Conservation (phyloP, 2,329 filamentous ascomycete genomes). For the Ceratocystis alfenasii region DNA sequence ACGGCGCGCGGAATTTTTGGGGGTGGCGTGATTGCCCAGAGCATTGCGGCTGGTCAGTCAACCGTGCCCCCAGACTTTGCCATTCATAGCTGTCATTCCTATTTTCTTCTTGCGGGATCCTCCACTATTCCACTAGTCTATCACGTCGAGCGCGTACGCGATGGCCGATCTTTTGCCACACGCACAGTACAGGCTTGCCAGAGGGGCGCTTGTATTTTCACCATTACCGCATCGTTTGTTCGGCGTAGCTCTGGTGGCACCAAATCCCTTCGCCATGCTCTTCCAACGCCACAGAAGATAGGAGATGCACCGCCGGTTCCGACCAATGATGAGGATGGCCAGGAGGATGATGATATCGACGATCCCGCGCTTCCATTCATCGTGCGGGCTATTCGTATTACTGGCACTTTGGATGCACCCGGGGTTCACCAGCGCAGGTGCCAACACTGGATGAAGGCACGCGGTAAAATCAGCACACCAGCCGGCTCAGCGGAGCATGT, state of each 20-base stretch:
- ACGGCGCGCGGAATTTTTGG: conserved; percentile 90
- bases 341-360: conserved; percentile 35
- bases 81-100: conserved; percentile 96
- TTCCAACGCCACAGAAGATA: conserved; percentile 40
- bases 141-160: conserved; percentile 86
- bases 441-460: conserved; percentile 61
- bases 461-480: conserved; percentile 58
- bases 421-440: conserved; percentile 54
- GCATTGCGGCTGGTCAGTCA: conserved; percentile 71
- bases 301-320: conserved; percentile 31
- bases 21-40: conserved; percentile 86
- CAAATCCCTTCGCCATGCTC: conserved; percentile 52
- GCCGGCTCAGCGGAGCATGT: conserved; percentile 74
- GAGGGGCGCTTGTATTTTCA: conserved; percentile 81
- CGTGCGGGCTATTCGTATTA: conserved; percentile 34
- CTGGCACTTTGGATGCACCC: conserved; percentile 32
- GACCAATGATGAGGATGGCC: conserved; percentile 31
- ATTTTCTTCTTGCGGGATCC: conserved; percentile 88
- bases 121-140: conserved; percentile 77
- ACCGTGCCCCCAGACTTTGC: conserved; percentile 73
- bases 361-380: conserved; percentile 41
- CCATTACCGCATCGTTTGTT: conserved; percentile 83
- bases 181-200: conserved; percentile 93
- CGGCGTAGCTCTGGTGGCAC: conserved; percentile 46
- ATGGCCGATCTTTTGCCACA: conserved; percentile 80